Conservation (phyloP, 2,329 filamentous ascomycete species). For the Ambrosiella cleistominuta region DNA sequence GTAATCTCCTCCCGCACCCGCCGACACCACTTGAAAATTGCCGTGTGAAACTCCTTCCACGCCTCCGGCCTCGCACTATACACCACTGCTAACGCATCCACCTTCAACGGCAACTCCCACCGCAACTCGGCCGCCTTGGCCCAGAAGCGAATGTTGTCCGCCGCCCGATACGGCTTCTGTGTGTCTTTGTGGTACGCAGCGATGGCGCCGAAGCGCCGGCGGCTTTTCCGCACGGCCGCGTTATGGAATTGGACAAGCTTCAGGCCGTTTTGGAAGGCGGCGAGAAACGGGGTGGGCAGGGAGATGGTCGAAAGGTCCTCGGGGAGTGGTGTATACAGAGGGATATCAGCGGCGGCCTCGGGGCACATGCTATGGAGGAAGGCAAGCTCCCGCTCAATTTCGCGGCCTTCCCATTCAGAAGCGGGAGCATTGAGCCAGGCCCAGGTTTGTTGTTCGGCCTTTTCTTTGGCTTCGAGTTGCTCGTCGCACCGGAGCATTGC, state of each 20-base stretch:
- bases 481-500: conserved; percentile 62
- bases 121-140: conserved; percentile 86
- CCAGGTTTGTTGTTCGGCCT: conserved; percentile 55
- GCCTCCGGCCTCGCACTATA: conserved; percentile 50
- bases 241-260: conserved; percentile 81
- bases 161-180: conserved; percentile 79
- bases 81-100: conserved; percentile 77
- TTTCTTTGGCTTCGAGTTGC: conserved; percentile 56
- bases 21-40: conserved; percentile 67
- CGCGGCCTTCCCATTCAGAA: conserved; percentile 52
- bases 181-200: conserved; percentile 83
- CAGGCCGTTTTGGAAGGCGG: conserved; percentile 58
- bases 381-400: conserved; percentile 61
- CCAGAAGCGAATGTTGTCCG: conserved; percentile 92
- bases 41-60: conserved; percentile 70
- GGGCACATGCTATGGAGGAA: conserved; percentile 62
- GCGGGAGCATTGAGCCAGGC: conserved; percentile 51
- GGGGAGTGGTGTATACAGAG: conserved; percentile 39
- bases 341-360: conserved; percentile 26
- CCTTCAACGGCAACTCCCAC: conserved; percentile 69
- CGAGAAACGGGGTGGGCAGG: conserved; percentile 58
- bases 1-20: conserved; percentile 70
- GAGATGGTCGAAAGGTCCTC: conserved; percentile 15
- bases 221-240: conserved; percentile 65
- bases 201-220: conserved; percentile 75